These are phyloP conservation scores for Alloteropsis semialata DNA, from an alignment of 176 grass and related monocot species.

Conservation along the genomic window DNA sequence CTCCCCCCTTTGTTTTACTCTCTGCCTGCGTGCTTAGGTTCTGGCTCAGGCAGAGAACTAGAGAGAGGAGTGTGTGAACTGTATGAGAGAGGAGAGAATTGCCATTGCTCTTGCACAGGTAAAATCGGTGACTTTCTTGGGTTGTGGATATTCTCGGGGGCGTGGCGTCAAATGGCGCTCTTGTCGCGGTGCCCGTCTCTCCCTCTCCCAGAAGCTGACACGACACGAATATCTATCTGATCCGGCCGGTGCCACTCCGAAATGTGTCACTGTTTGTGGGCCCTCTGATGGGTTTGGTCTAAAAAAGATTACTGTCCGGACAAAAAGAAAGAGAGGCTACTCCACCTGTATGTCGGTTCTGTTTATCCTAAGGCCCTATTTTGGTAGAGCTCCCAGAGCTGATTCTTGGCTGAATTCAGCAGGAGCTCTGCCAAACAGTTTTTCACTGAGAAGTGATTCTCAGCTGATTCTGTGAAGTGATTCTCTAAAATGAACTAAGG, in stretches of 20 bases:
- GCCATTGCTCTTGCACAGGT: not conserved
- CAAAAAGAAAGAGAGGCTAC: not conserved
- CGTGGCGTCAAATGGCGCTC: not conserved
- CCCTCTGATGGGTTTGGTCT: not conserved
- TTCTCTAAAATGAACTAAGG: too few relatives aligned
- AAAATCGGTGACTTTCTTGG: not conserved
- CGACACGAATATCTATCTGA: not conserved
- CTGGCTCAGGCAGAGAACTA: not conserved
- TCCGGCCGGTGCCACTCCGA: not conserved
- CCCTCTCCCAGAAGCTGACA: not conserved
- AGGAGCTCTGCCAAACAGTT: too few relatives aligned
- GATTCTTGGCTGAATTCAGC: too few relatives aligned
- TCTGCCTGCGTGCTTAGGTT: not conserved
- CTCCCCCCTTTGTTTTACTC: too few relatives aligned
- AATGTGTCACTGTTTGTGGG: not conserved
- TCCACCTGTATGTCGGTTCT: too few relatives aligned
- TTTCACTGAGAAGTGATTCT: too few relatives aligned
- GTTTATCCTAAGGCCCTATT: too few relatives aligned
- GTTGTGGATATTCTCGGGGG: slow-evolving; percentile 19
- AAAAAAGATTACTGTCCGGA: not conserved
- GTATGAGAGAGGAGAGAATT: slow-evolving; percentile 14
- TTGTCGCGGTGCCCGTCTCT: not conserved
- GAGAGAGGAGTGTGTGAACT: slow-evolving; percentile 29
- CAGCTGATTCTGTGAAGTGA: too few relatives aligned
- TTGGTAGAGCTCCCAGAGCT: too few relatives aligned